Evolutionary conservation across 306 rosid species (phyloP).

Genomic region (Calophaca sinica): DNA sequence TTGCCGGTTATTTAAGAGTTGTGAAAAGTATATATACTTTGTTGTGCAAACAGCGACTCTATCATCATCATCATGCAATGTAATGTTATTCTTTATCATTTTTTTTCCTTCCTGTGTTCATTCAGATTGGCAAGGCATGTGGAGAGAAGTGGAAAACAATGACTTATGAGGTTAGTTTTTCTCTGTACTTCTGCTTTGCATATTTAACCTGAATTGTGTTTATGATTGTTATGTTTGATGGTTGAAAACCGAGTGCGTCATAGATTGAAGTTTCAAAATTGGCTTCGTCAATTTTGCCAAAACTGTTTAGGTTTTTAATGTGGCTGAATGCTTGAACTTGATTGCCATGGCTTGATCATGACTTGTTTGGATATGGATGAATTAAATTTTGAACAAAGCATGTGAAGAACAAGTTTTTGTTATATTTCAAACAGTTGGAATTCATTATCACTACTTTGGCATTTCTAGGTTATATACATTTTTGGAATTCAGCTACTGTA

Average conservation of each 20-base stretch:
- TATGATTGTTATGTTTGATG: conserved; percentile 35
- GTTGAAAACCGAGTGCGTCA: conserved; percentile 26
- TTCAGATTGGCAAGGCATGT: conserved; percentile 94
- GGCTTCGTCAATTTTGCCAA: neutral
- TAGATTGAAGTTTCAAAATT: conserved; percentile 26
- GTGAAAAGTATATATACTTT: conserved; percentile 31
- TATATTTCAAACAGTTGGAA: conserved; percentile 19
- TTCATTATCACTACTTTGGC: conserved; percentile 29
- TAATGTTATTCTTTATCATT: conserved; percentile 30
- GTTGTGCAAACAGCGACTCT: conserved; percentile 6
- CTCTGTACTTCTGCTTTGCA: conserved; percentile 35
- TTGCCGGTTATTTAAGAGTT: conserved; percentile 1
- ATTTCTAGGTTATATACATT: conserved; percentile 15
- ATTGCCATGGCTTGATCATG: conserved; percentile 13
- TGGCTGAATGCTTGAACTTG: conserved; percentile 17
- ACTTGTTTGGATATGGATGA: neutral
- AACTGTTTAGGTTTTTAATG: conserved; percentile 13
- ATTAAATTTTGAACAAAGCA: conserved; percentile 24
- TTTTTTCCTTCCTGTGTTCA: conserved; percentile 40
- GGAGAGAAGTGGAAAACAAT: conserved; percentile 98
- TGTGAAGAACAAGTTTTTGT: conserved; percentile 20
- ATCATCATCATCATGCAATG: neutral
- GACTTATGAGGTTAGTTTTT: conserved; percentile 78
- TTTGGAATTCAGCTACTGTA: conserved; percentile 11
- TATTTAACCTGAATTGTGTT: conserved; percentile 32